These are phyloP conservation scores for Amanita pallidorosea DNA, from an alignment of 768 basidiomycete species.

Conservation along the genomic window DNA sequence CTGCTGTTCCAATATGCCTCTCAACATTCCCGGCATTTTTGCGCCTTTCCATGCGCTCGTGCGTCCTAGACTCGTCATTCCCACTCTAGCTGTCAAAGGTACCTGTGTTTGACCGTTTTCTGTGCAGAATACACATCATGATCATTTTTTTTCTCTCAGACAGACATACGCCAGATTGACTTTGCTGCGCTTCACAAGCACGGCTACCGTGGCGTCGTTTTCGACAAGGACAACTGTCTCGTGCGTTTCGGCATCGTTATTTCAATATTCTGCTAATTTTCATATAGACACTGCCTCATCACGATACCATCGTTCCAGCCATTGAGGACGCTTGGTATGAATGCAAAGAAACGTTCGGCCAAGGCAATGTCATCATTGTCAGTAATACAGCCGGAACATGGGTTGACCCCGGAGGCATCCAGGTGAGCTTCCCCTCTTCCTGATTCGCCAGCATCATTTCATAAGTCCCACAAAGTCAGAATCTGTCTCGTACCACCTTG, in stretches of 20 bases:
- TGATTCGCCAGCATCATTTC: background rate
- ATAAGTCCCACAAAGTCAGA: conserved; percentile 54
- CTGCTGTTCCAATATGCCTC: conserved; percentile 37
- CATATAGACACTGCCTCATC: conserved; percentile 66
- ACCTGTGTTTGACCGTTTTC: conserved; percentile 7
- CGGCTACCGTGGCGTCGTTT: conserved; percentile 83
- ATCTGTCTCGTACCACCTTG: conserved; percentile 67
- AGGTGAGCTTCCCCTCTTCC: conserved; percentile 38
- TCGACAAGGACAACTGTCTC: conserved; percentile 97
- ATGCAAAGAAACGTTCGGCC: conserved; percentile 63
- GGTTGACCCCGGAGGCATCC: conserved; percentile 66
- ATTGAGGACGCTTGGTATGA: conserved; percentile 70
- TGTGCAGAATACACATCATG: background rate
- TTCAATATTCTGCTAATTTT: background rate
- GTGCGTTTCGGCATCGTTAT: conserved; percentile 29
- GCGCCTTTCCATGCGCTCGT: conserved; percentile 62
- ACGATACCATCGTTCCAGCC: conserved; percentile 68
- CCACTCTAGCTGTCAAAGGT: conserved; percentile 62
- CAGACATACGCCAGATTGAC: conserved; percentile 82
- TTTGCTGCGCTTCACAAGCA: conserved; percentile 59
- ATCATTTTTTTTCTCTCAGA: conserved; percentile 27
- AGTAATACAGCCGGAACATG: conserved; percentile 89
- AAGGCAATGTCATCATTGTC: conserved; percentile 76
- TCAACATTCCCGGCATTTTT: conserved; percentile 63
- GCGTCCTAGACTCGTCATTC: conserved; percentile 57